Conservation (phyloP, 2,329 filamentous ascomycete species). For the Penicillium sclerotiorum region DNA sequence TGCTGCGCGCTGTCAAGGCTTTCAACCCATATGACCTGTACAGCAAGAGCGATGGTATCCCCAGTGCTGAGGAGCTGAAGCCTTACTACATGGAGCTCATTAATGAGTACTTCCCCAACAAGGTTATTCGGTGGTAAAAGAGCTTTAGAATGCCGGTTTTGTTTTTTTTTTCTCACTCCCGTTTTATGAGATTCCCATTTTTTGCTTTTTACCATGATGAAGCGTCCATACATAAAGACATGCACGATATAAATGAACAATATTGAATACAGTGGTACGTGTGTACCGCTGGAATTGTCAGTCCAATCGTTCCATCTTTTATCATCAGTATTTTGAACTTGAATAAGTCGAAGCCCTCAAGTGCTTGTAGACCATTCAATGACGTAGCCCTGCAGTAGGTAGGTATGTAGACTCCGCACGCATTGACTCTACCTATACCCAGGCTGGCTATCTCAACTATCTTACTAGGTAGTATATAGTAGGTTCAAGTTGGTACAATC, state of each 20-base stretch:
- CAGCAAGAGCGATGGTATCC: constrained; percentile 84
- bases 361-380: too few species aligned
- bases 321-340: too few species aligned
- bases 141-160: neutral
- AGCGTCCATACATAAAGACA: constrained; percentile 11
- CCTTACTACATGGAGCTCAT: constrained; percentile 75
- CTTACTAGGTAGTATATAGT: too few species aligned
- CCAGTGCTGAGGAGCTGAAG: constrained; percentile 76
- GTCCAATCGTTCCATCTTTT: too few species aligned
- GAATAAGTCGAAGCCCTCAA: too few species aligned
- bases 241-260: constrained; percentile 8
- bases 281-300: too few species aligned
- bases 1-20: constrained; percentile 78
- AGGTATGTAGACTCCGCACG: too few species aligned
- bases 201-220: constrained; percentile 12
- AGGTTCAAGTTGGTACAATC: too few species aligned
- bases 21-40: constrained; percentile 94
- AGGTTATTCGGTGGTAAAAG: constrained; percentile 70
- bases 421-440: too few species aligned
- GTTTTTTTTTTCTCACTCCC: constrained; percentile 5
- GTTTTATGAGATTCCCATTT: constrained; percentile 25
- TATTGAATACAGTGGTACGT: too few species aligned
- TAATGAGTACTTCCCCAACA: constrained; percentile 71
- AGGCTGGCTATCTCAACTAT: too few species aligned
- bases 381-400: too few species aligned